Evolutionary conservation across 805 yeast genomes (phyloP), one percentile per base, ranked within the genome.

Genomic region (Metschnikowia rubicola): DNA sequence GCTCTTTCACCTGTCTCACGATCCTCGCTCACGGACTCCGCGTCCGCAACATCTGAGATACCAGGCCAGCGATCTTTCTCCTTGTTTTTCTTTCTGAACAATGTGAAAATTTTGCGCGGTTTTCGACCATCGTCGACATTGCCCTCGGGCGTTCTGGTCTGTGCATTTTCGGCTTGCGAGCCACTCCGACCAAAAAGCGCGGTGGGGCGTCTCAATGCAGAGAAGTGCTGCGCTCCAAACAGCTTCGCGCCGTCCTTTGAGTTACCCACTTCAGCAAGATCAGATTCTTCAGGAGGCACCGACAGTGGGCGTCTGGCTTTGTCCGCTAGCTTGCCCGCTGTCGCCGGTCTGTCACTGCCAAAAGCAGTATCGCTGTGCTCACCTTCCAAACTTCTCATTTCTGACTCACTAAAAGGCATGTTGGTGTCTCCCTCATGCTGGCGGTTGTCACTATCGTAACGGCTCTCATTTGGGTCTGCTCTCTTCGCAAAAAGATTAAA

Each of bases 1-100:
- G 75, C 76, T 39, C 77, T 60, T 47, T 66, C 66, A 5, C 70
- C 69, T 3, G 70, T 59, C 12, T 71, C 64, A 11, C 52, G 46
- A 30, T 61, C 63, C 17, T 53, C 61, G 30, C 64, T 67, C 13
- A 49, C 57, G 2, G 51, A 55, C 15, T 49, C 57, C 10, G 56
- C 33, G 21, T 48, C 55, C 6, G 43, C 50, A 7, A 39, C 45
- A 28, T 43, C 55, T 10, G 46, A 39, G 3, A 47, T 51, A 0
- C 52, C 55, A 2, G 58, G 49, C 43, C 56, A 59, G 30, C 56
- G 55, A 17, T 60, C 62, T 26, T 51, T 51, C 35, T 63, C 66
- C 37, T 55, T 62, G 31, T 55, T 63, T 37, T 59, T 58, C 21
- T 59, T 62, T 8, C 71, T 53, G 51, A 49, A 67, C 53, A 42